Evolutionary conservation across 2,329 filamentous ascomycete species (phyloP).

Genomic region (Colletotrichum lupini): DNA sequence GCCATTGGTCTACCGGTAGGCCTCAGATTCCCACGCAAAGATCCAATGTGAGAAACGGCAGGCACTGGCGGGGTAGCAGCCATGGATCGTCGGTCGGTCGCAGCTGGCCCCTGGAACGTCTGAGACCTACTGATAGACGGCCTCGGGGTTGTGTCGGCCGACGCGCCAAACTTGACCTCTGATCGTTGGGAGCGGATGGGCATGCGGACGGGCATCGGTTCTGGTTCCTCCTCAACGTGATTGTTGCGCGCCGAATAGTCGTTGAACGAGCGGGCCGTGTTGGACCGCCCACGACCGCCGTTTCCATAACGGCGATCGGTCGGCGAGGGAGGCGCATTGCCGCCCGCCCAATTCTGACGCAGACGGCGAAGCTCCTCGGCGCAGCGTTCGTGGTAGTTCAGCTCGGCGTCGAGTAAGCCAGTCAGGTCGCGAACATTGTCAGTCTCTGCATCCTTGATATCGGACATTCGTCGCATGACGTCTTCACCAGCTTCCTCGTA

Average conservation of each 20-base stretch:
- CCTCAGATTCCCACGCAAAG: slow-evolving; percentile 55
- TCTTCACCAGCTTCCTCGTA: slow-evolving; percentile 97
- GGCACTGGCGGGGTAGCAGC: slow-evolving; percentile 25
- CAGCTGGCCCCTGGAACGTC: slow-evolving; percentile 49
- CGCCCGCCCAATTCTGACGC: slow-evolving; percentile 57
- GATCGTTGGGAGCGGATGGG: slow-evolving; percentile 53
- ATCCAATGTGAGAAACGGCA: slow-evolving; percentile 44
- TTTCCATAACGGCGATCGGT: slow-evolving; percentile 33
- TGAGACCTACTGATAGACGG: slow-evolving; percentile 51
- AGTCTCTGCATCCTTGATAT: slow-evolving; percentile 91
- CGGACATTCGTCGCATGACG: slow-evolving; percentile 91
- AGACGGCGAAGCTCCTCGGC: slow-evolving; percentile 79
- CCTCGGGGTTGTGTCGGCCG: slow-evolving; percentile 48
- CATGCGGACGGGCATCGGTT: slow-evolving; percentile 52
- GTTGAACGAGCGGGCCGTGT: slow-evolving; percentile 57
- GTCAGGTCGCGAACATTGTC: slow-evolving; percentile 85
- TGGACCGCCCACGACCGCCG: slow-evolving; percentile 55
- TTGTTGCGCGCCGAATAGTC: slow-evolving; percentile 48
- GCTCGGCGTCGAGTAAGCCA: slow-evolving; percentile 86
- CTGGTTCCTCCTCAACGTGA: slow-evolving; percentile 40
- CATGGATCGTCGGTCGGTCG: slow-evolving; percentile 31
- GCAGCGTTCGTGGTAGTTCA: slow-evolving; percentile 92
- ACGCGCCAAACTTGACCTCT: slow-evolving; percentile 43
- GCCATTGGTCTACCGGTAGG: slow-evolving; percentile 53
- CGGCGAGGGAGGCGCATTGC: slow-evolving; percentile 37